Base-by-base conservation (phyloP, 169 alveolate species). In the Plasmodium cynomolgi region DNA sequence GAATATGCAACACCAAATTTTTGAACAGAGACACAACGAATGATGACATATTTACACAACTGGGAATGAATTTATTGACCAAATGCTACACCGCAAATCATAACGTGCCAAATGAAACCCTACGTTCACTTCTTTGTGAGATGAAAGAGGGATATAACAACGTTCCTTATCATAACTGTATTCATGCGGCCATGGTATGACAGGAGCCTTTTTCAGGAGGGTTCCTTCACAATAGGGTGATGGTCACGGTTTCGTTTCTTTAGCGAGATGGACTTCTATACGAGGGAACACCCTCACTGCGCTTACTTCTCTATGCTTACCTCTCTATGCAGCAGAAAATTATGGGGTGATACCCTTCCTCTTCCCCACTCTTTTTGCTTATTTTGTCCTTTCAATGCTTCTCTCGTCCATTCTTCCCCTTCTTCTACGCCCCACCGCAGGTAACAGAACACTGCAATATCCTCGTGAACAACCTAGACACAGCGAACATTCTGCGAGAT, bases 141-240 rank as follows among this genome's bases (percentile, higher is more conserved):
- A 91, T 91, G 95, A 81, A 83, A 50, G 62, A 71, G 6, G 95
- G 92, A 50, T 91, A 91, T 82, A 91, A 91, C 92, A 56, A 91
- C 62, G 95, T 91, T 44, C 95, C 95, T 29, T 91, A 91, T 74
- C 95, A 91, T 44, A 91, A 91, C 54, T 81, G 86, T 71, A 82
- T 91, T 15, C 95, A 91, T 44, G 95, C 95, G 41, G 95, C 95
- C 29, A 91, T 91, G 95, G 95, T 86, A 56, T 34, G 33, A 83
- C 23, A 68, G n/a, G 37, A 2, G 41, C 29, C 31, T 82, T 47
- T 47, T n/a, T 47, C 75, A 54, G 39, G 47, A 5, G 31, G 37
- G 37, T 13, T 7, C 33, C n/a, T 68, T 68, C 77, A 68, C 77
- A 68, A 68, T 26, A 29, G 77, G 31, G 77, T 68, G 31, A 23